Percentiles rank a stretch among this genome's conserved stretches.
Conservation (phyloP, 2,329 filamentous ascomycete species). For the Neofusicoccum ribis region DNA sequence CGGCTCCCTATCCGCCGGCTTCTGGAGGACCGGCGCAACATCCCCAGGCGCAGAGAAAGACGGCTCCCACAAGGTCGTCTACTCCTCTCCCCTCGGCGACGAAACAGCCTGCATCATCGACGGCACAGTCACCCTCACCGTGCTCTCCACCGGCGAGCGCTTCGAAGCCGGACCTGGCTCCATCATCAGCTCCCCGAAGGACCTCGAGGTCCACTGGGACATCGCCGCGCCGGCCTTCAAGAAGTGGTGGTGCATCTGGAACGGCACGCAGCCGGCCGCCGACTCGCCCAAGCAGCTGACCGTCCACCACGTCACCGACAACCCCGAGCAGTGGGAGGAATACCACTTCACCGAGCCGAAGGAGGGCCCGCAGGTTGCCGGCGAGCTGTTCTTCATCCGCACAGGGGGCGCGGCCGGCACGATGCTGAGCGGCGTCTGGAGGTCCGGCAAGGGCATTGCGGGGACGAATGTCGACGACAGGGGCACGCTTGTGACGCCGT, state of each 20-base stretch:
- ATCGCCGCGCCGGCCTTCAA: slow-evolving; percentile 16
- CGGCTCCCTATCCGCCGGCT: background rate
- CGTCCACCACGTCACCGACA: slow-evolving; percentile 6
- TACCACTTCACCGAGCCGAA: slow-evolving; percentile 15
- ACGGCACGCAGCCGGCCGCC: background rate
- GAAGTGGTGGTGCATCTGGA: slow-evolving; percentile 19
- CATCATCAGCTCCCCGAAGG: slow-evolving; percentile 20
- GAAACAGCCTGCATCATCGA: slow-evolving; percentile 14
- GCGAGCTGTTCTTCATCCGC: slow-evolving; percentile 13
- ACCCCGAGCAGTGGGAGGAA: background rate
- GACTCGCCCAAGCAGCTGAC: background rate
- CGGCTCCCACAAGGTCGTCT: background rate
- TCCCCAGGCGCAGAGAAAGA: background rate
- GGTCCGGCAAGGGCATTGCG: slow-evolving; percentile 17
- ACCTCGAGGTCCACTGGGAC: slow-evolving; percentile 16
- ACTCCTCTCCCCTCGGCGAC: slow-evolving; percentile 10
- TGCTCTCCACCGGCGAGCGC: background rate
- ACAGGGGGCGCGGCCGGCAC: background rate
- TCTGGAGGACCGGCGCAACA: slow-evolving; percentile 14
- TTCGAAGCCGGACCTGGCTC: slow-evolving; percentile 14
- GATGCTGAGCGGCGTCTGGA: slow-evolving; percentile 16
- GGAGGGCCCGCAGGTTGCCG: background rate
- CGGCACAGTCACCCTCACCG: slow-evolving; percentile 2
- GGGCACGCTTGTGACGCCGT: slow-evolving; percentile 18
- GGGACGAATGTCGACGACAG: slow-evolving; percentile 5